Evolutionary conservation across 2,329 filamentous ascomycete genomes (phyloP), one percentile per base, ranked within the genome.

Genomic region (Clonostachys byssicola): DNA sequence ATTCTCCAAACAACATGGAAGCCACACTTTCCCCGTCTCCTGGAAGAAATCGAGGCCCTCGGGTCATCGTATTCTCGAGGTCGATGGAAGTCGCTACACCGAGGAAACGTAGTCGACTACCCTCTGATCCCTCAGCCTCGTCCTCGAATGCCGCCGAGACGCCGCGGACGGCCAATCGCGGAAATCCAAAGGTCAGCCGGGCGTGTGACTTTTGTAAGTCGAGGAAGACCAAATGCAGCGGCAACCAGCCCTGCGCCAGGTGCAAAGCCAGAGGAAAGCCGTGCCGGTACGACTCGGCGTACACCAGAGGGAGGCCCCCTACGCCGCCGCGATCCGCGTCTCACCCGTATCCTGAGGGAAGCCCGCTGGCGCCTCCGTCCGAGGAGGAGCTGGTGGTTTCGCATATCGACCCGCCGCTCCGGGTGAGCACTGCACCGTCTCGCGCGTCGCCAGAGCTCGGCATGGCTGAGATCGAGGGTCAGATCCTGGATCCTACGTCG

Each of bases 401-500:
- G 17, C 14, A 14, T 2, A 30, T 30, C 23, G 23, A 30, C 23
- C 23, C 23, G 23, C 23, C 23, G 9, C 23, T 30, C 8, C 23
- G 23, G 8, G 23, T 30, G 23, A 30, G 23, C 23, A 30, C 23
- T 4, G 23, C 23, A 9, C 23, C 12, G 13, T 60, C 51, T 5
- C 54, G 54, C 18, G 58, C 46, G 17, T 79, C 73, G 2, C 75
- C 71, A 2, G 74, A 71, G 43, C 66, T 68, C 5, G 68, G 64
- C 6, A 66, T 68, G 17, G 70, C 74, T 2, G 75, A 78, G 49
- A 71, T 78, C 3, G 71, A 75, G 47, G 76, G 74, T 1, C 74
- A 80, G 41, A 76, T 76, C 46, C 68, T 77, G 14, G 76, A 77
- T 12, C 70, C 73, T 6, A 72, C 75, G 0, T 80, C 76, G 2